Evolutionary conservation across 352 stramenopile genomes (phyloP).

Genomic region (Salisapilia sapeloensis): DNA sequence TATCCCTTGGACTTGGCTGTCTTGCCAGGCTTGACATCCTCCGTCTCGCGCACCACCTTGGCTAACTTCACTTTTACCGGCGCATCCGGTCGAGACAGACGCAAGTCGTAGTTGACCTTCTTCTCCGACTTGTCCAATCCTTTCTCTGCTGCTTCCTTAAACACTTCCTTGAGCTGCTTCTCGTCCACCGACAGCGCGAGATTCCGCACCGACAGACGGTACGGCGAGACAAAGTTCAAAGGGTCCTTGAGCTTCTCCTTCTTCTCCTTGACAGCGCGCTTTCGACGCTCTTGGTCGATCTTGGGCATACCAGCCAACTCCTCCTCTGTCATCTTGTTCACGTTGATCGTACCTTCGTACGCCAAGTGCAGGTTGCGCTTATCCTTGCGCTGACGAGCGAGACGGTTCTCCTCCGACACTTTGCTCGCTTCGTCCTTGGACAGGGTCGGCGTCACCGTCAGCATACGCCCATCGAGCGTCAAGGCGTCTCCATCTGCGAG

Average conservation of each 20-base stretch:
- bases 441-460: constrained; percentile 55
- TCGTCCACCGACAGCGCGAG: constrained; percentile 79
- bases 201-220: constrained; percentile 90
- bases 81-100: constrained; percentile 11
- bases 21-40: constrained; percentile 41
- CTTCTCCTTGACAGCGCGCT: constrained; percentile 87
- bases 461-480: constrained; percentile 54
- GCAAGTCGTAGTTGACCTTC: constrained; percentile 55
- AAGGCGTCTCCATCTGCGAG: constrained; percentile 52
- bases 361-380: constrained; percentile 94
- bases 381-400: constrained; percentile 68
- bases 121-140: constrained; percentile 43
- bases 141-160: constrained; percentile 56
- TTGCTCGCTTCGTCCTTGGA: constrained; percentile 52
- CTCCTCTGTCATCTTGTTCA: constrained; percentile 81
- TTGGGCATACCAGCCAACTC: constrained; percentile 73
- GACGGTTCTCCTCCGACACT: constrained; percentile 39
- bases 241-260: constrained; percentile 94
- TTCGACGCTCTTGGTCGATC: constrained; percentile 89
- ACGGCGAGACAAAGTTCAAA: constrained; percentile 94
- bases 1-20: constrained; percentile 45
- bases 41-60: constrained; percentile 67
- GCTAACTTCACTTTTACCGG: constrained; percentile 66
- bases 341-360: constrained; percentile 88
- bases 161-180: constrained; percentile 81